Percentiles rank a stretch among this genome's conserved stretches.
Evolutionary conservation across 208 protist species (phyloP).

Genomic region (Vickermania spadyakhi): DNA sequence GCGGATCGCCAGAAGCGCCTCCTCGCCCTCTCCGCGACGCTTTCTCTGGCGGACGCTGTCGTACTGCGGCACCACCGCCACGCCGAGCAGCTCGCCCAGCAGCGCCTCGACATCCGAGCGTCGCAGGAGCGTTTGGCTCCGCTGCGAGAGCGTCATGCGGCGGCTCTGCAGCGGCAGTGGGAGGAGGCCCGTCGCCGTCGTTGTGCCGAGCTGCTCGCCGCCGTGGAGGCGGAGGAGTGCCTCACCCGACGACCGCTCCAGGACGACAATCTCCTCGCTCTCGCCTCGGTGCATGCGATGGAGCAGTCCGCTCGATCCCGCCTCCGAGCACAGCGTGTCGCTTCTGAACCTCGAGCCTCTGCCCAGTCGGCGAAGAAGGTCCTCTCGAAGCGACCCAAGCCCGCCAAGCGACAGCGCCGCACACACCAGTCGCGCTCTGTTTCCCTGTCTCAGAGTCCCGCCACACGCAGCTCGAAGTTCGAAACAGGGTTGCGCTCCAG

Average conservation of each 20-base stretch:
- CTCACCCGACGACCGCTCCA: constrained; percentile 16
- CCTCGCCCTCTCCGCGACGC: background rate
- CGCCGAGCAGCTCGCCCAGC: background rate
- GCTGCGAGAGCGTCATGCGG: constrained; percentile 2
- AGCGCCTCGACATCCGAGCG: background rate
- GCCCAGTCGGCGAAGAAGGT: background rate
- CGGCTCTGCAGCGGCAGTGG: background rate
- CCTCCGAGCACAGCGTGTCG: background rate
- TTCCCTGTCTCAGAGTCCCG: too few relatives aligned
- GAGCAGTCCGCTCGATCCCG: background rate
- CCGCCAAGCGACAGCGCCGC: background rate
- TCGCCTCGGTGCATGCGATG: background rate
- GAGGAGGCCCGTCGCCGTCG: background rate
- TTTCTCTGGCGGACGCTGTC: background rate
- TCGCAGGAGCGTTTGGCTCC: background rate
- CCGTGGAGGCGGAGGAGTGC: constrained; percentile 38
- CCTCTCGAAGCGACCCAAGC: background rate
- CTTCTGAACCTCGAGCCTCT: background rate
- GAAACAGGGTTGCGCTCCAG: too few relatives aligned
- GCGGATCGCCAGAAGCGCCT: background rate
- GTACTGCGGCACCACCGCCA: background rate
- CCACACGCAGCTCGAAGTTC: too few relatives aligned
- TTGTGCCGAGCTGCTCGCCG: constrained; percentile 18
- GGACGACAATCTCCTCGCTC: constrained; percentile 6
- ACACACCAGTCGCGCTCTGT: background rate